Base-by-base conservation (phyloP, 208 protist genomes). In the Leishmania gerbilli region DNA sequence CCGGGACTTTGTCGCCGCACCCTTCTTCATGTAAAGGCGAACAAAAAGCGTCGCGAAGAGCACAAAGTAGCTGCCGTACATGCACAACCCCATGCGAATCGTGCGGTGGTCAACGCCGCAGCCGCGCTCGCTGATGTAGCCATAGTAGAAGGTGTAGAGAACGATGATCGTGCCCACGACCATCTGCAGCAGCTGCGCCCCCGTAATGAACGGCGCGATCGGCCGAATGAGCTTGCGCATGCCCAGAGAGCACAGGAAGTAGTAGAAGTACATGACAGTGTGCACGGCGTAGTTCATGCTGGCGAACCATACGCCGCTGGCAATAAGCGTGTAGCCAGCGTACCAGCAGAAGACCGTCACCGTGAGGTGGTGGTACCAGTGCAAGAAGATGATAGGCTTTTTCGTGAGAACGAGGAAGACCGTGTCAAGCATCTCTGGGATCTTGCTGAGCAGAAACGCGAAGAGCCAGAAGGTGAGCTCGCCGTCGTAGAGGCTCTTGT, bases 241-340 rank as follows among this genome's bases (percentile, higher is more conserved):
- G 7, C 93, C 91, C 24, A 87, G 67, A 2, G 88, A 88, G 71
- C 84, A 84, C n/a, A 98, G 49, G 71, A 96, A 96, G 88, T 99
- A 99, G 85, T 99, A 99, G 13, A 92, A 88, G 87, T 99, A 99
- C 97, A 99, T 99, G 87, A 99, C 81, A 19, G 94, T 87, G 90
- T 99, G 98, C 49, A 99, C 97, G 31, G 71, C 77, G 86, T 96
- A 97, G 85, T 99, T 99, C 95, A 99, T 98, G 17, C 87, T 79
- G 31, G 92, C 87, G 79, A 98, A 99, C 84, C 88, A 95, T 40
- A 98, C 42, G 40, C 95, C 95, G 71, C 85, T 85, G 15, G 85
- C 79, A 27, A 93, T 91, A 0, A 83, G 58, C 1, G 71, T 79
- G 60, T 84, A 42, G 19, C 87, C 91, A 15, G 91, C 90, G 79